Evolutionary conservation across 192 early-diverging fungal species (phyloP).

Genomic region (Backusella morwellensis): DNA sequence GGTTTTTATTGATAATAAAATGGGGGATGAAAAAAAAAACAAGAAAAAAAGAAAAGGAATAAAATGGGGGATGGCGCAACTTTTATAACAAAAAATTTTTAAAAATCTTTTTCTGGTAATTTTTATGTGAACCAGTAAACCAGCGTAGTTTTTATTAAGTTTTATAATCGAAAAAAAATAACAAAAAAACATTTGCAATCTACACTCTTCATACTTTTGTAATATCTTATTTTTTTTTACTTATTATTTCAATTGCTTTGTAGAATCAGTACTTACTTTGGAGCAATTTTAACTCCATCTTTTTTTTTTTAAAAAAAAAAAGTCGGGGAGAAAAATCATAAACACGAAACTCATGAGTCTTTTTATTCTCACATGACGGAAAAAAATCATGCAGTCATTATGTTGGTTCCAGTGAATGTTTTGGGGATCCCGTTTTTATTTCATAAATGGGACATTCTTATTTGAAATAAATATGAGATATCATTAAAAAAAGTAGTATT

Average conservation of each 20-base stretch:
- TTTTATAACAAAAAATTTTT: background rate
- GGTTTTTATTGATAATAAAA: background rate
- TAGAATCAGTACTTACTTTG: background rate
- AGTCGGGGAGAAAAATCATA: background rate
- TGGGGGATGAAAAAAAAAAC: background rate
- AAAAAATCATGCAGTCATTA: background rate
- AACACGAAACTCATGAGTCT: background rate
- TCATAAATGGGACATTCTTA: background rate
- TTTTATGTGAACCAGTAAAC: constrained; percentile 9
- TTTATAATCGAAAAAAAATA: background rate
- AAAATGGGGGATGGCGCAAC: background rate
- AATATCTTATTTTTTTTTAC: background rate
- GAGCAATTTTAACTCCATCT: background rate
- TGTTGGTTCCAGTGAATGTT: background rate
- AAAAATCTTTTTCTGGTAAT: constrained; percentile 9
- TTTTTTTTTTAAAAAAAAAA: constrained; percentile 4
- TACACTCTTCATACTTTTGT: background rate
- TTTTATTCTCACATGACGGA: constrained; percentile 3
- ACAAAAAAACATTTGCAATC: background rate
- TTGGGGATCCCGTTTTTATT: background rate
- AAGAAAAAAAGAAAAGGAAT: constrained; percentile 1
- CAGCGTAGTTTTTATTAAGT: background rate
- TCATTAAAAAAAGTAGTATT: background rate
- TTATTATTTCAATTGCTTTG: background rate
- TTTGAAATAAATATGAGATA: background rate